These are phyloP conservation scores for Ophiocordyceps australis DNA, from an alignment of 2,329 filamentous ascomycete genomes.

Conservation along the genomic window DNA sequence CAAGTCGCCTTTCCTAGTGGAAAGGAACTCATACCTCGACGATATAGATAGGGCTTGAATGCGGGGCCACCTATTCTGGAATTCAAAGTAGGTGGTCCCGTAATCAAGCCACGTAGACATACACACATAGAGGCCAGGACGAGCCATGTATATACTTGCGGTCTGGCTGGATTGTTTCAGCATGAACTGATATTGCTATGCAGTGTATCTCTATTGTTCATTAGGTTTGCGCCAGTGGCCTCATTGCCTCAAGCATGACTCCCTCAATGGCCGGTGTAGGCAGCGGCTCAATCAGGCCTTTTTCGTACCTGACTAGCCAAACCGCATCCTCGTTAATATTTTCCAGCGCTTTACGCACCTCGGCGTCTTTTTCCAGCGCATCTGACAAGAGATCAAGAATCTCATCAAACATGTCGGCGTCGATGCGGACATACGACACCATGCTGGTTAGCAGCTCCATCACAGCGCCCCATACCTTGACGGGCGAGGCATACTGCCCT, in stretches of 20 bases:
- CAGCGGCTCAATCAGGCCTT: conserved; percentile 17
- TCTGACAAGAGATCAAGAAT: conserved; percentile 43
- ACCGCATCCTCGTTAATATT: conserved; percentile 55
- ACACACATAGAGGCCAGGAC: too few species aligned
- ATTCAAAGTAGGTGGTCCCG: too few species aligned
- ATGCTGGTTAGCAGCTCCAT: conserved; percentile 40
- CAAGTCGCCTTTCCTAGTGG: too few species aligned
- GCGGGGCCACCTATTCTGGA: too few species aligned
- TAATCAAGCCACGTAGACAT: too few species aligned
- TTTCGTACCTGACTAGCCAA: conserved; percentile 45
- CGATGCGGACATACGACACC: conserved; percentile 43
- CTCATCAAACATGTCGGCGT: conserved; percentile 54
- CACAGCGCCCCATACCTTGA: conserved; percentile 45
- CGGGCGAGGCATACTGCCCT: conserved; percentile 41
- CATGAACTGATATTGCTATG: too few species aligned
- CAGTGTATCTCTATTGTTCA: too few species aligned
- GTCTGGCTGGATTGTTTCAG: too few species aligned
- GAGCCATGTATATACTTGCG: too few species aligned
- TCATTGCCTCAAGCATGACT: conserved; percentile 16
- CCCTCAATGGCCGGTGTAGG: conserved; percentile 23
- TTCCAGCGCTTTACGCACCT: conserved; percentile 40
- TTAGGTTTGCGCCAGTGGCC: conserved; percentile 3
- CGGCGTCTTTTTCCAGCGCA: conserved; percentile 21
- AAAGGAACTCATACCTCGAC: too few species aligned
- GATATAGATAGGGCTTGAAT: too few species aligned